Evolutionary conservation across 768 basidiomycete species (phyloP), one percentile per base, ranked within the genome.

Genomic region (Trametes cingulata): DNA sequence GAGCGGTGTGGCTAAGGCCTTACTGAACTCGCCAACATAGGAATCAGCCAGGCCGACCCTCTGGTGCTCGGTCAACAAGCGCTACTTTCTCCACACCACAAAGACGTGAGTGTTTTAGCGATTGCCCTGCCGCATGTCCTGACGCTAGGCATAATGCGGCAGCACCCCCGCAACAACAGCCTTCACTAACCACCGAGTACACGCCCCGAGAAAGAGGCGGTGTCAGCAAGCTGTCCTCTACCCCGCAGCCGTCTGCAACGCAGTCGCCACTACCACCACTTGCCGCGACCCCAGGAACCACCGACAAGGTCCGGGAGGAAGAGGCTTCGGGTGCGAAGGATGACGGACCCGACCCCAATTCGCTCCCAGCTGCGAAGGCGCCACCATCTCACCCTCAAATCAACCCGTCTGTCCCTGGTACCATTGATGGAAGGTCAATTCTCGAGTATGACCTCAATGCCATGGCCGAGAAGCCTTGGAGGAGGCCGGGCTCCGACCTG

Each of bases 401-500:
- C 63, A 89, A 94, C 64, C 87, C 87, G 15, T 76, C 81, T 19
- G 79, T 77, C 10, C 76, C 85, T 9, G 92, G 90, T 7, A 78
- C 82, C 33, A 75, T 91, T 43, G 84, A 91, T 68, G 85, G 92
- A 10, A 87, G 83, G 52, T 88, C 86, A 27, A 90, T 97, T 43
- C 84, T 93, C 36, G 95, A 97, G 56, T 81, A 94, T 25, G 95
- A 97, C 70, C 67, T 96, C 49, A 80, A 72, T 45, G 83, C 85
- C 25, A 79, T 90, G 78, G 75, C 81, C 9, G 90, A 93, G 62
- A 96, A 96, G 69, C 87, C 88, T 4, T 99, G 97, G 97, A 79
- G 97, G 62, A 76, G 87, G 59, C 90, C 95, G 8, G 97, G 97
- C 35, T 87, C 91, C 4, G 94, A 97, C 77, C 80, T 97, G 61